Conservation (phyloP, 2,329 filamentous ascomycete genomes). For the Pyrenochaeta sp. region DNA sequence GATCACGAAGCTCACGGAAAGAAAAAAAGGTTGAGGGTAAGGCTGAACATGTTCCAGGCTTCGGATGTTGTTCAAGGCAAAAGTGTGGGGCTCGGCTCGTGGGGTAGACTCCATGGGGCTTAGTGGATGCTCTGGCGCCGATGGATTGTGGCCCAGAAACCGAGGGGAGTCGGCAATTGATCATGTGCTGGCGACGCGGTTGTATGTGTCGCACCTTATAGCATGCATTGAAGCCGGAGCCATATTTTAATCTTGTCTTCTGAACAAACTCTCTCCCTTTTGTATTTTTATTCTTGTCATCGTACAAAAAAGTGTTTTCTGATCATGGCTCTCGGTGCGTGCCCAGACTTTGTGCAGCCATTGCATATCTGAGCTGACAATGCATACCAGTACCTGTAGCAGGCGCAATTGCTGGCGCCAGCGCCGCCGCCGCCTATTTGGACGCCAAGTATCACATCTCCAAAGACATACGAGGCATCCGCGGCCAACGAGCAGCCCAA, state of each 20-base stretch:
- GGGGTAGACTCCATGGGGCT: conserved; percentile 13
- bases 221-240: conserved; percentile 3
- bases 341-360: too few relatives aligned
- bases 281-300: neutral
- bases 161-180: conserved; percentile 39
- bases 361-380: conserved; percentile 11
- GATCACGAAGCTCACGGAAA: too few relatives aligned
- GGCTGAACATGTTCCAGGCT: too few relatives aligned
- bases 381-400: conserved; percentile 37
- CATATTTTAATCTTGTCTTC: neutral
- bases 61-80: conserved; percentile 16
- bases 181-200: conserved; percentile 30
- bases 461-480: conserved; percentile 66
- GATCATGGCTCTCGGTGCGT: conserved; percentile 19
- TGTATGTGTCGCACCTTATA: conserved; percentile 13
- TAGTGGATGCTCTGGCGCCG: conserved; percentile 7
- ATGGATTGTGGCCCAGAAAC: conserved; percentile 8
- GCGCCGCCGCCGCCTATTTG: conserved; percentile 65
- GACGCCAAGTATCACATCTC: conserved; percentile 74
- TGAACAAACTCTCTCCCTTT: neutral
- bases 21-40: too few relatives aligned
- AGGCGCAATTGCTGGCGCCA: conserved; percentile 44
- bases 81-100: conserved; percentile 25
- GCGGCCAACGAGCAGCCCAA: conserved; percentile 52
- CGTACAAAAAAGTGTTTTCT: neutral